Conservation (phyloP, 495 filamentous ascomycete genomes). For the Aspergillus sparsus region DNA sequence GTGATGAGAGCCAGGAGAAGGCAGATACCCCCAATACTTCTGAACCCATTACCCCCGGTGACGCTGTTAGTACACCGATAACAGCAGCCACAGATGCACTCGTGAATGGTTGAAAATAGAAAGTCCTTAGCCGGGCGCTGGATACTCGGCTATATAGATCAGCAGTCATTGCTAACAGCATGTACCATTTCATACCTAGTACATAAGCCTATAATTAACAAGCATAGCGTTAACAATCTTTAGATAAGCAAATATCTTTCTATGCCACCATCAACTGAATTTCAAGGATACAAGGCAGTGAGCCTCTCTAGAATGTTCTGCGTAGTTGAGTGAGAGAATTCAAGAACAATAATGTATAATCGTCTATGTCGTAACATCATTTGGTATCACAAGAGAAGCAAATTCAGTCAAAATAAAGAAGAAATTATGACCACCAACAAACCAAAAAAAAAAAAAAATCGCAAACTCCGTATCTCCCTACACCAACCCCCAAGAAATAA, state of each 20-base stretch:
- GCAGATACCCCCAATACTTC: slow-evolving; percentile 20
- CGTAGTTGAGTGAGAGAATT: too few relatives aligned
- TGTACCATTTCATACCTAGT: not conserved
- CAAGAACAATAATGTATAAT: too few relatives aligned
- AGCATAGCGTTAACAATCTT: not conserved
- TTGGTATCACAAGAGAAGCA: slow-evolving; percentile 18
- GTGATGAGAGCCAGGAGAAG: slow-evolving; percentile 21
- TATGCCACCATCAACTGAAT: not conserved
- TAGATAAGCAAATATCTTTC: not conserved
- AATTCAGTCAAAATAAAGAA: not conserved
- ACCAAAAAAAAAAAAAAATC: not conserved
- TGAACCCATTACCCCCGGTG: slow-evolving; percentile 18
- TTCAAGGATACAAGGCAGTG: not conserved
- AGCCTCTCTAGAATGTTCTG: too few relatives aligned
- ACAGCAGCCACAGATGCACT: slow-evolving; percentile 38
- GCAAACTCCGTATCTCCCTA: slow-evolving; percentile 10
- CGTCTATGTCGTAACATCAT: slow-evolving; percentile 2
- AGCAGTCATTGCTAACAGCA: not conserved
- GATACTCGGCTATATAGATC: not conserved
- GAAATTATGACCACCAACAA: too few relatives aligned
- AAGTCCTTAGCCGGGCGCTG: not conserved
- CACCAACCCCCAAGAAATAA: not conserved
- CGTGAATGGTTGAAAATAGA: slow-evolving; percentile 35
- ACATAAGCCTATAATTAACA: not conserved
- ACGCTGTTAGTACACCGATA: slow-evolving; percentile 19